Conservation (phyloP, 768 basidiomycete genomes). For the Neoboletus magnificus region DNA sequence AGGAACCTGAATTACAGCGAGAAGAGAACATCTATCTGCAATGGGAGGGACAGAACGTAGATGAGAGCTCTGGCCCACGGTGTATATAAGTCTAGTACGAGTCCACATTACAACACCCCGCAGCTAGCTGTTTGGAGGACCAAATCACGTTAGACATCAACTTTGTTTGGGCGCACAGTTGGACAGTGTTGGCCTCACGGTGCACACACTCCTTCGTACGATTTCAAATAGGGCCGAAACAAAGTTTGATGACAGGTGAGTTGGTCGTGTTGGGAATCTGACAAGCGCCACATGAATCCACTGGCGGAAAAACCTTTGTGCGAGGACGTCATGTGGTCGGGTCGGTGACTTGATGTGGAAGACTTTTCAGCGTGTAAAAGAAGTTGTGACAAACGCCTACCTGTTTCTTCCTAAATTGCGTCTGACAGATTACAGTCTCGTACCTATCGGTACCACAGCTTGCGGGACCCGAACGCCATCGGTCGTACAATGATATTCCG, state of each 20-base stretch:
- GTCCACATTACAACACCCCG: neutral
- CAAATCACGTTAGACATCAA: neutral
- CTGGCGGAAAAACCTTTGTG: neutral
- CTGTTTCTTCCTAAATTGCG: neutral
- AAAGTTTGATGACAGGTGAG: neutral
- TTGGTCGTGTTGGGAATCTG: neutral
- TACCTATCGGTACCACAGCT: neutral
- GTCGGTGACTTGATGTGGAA: neutral
- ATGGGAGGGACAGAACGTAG: neutral
- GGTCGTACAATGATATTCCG: neutral
- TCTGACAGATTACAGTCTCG: neutral
- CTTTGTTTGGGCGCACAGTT: neutral
- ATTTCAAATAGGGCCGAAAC: neutral
- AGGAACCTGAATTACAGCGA: neutral
- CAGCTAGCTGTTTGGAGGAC: no score
- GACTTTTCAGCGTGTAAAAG: neutral
- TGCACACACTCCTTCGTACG: neutral
- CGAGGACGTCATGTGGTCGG: neutral
- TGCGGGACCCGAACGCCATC: no score
- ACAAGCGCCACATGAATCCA: neutral
- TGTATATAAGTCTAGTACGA: neutral
- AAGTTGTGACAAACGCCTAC: constrained; percentile 1
- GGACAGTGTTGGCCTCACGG: neutral
- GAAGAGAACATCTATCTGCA: neutral
- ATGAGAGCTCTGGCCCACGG: neutral